A percentile compares a stretch with the other conserved stretches of the same genome.
phyloP scores from a whole-genome alignment of 148 eudicot species.

The Dianthus caryophyllus region DNA sequence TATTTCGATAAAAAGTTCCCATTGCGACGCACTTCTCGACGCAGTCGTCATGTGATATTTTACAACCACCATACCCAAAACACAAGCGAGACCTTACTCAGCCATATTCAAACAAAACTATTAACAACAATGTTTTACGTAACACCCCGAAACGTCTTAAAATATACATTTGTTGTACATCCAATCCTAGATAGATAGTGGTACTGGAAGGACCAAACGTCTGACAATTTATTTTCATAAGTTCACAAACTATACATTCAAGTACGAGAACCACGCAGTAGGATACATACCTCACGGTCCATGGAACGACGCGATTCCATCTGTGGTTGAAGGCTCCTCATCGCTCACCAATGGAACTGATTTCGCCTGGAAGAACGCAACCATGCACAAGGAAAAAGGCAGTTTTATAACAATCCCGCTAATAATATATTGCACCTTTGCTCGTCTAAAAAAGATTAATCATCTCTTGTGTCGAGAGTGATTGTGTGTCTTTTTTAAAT shows the following conservation, averaged over 20 bases:
- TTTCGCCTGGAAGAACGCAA: conserved; percentile 53
- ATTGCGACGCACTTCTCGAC: too few relatives aligned
- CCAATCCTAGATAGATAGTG: background rate
- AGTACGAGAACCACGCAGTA: too few relatives aligned
- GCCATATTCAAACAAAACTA: too few relatives aligned
- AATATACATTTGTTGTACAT: background rate
- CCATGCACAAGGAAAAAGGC: background rate
- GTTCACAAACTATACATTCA: background rate
- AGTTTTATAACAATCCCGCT: background rate
- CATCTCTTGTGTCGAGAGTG: too few relatives aligned
- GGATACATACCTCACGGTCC: conserved; percentile 32
- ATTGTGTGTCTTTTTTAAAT: too few relatives aligned
- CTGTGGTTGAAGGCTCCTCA: conserved; percentile 34
- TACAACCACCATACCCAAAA: too few relatives aligned
- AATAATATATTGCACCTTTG: background rate
- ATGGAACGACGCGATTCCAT: conserved; percentile 27
- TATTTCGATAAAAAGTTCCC: too few relatives aligned
- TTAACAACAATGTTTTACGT: too few relatives aligned
- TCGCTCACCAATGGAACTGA: conserved; percentile 65
- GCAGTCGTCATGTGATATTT: too few relatives aligned
- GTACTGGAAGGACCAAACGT: background rate
- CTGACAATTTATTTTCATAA: background rate
- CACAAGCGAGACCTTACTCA: too few relatives aligned
- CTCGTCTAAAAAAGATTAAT: background rate
- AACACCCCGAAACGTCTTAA: too few relatives aligned